phyloP scores from a whole-genome alignment of 1,284 basidiomycete genomes.

The Marasmius sp. region DNA sequence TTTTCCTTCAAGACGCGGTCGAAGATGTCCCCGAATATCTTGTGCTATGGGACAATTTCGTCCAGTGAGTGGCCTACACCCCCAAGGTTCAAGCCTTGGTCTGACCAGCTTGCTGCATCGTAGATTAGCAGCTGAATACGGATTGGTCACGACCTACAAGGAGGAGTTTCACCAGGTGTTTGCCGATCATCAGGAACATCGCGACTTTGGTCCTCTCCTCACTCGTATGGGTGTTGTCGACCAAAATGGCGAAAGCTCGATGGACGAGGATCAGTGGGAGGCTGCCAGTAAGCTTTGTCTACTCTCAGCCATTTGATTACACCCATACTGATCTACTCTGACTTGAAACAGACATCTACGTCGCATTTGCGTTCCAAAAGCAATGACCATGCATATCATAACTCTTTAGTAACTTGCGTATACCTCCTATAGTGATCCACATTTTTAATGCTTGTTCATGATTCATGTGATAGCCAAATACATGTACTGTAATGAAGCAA shows the following conservation, averaged over 20 bases:
- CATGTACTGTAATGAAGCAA: slow-evolving; percentile 2
- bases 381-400: slow-evolving; percentile 27
- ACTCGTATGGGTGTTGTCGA: slow-evolving; percentile 89
- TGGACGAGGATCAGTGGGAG: slow-evolving; percentile 95
- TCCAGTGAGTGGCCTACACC: slow-evolving; percentile 56
- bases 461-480: neutral
- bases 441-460: neutral
- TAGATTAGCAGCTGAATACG: slow-evolving; percentile 85
- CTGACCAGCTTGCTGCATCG: slow-evolving; percentile 1
- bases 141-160: slow-evolving; percentile 75
- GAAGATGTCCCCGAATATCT: slow-evolving; percentile 97
- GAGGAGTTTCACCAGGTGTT: slow-evolving; percentile 90
- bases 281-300: slow-evolving; percentile 78
- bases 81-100: slow-evolving; percentile 4
- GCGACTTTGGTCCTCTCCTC: slow-evolving; percentile 79
- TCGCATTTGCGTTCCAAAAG: slow-evolving; percentile 83
- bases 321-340: slow-evolving; percentile 3
- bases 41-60: slow-evolving; percentile 93
- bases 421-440: neutral
- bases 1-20: slow-evolving; percentile 93
- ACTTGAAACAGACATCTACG: slow-evolving; percentile 68
- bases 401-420: neutral
- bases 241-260: slow-evolving; percentile 78
- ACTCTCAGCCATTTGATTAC: slow-evolving; percentile 3
- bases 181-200: slow-evolving; percentile 70